Evolutionary conservation across 148 eudicot species (phyloP).

Genomic region (Simmondsia chinensis): DNA sequence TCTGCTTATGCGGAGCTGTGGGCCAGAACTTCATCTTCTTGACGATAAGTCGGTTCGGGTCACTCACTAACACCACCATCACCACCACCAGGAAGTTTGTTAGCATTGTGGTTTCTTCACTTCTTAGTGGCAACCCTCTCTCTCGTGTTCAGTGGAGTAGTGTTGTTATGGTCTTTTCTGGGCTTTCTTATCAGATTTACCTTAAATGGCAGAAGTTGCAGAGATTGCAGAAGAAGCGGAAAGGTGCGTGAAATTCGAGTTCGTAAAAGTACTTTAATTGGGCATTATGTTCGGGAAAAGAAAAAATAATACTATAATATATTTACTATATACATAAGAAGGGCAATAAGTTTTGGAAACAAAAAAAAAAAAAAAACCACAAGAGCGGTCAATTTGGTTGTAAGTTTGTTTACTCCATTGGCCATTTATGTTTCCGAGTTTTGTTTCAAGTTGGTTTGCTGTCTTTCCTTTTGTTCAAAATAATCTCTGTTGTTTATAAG

Average conservation of each 20-base stretch:
- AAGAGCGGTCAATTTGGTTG: too few relatives aligned
- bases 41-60: constrained; percentile 92
- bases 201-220: constrained; percentile 81
- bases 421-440: too few relatives aligned
- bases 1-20: constrained; percentile 89
- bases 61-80: constrained; percentile 93
- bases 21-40: constrained; percentile 94
- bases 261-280: too few relatives aligned
- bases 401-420: too few relatives aligned
- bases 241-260: constrained; percentile 49
- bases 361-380: too few relatives aligned
- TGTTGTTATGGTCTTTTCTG: constrained; percentile 85
- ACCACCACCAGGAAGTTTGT: constrained; percentile 97
- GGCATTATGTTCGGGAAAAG: too few relatives aligned
- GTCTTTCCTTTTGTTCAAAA: too few relatives aligned
- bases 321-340: too few relatives aligned
- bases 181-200: constrained; percentile 90
- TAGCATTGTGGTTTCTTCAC: constrained; percentile 69
- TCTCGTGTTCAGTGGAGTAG: constrained; percentile 85
- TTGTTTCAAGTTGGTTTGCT: too few relatives aligned
- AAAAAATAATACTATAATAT: too few relatives aligned
- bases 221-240: constrained; percentile 67
- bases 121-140: constrained; percentile 85
- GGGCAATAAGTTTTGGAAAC: background rate
- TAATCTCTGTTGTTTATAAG: too few relatives aligned